Conservation (phyloP, 1,139 yeast species). For the Pichia sp. region DNA sequence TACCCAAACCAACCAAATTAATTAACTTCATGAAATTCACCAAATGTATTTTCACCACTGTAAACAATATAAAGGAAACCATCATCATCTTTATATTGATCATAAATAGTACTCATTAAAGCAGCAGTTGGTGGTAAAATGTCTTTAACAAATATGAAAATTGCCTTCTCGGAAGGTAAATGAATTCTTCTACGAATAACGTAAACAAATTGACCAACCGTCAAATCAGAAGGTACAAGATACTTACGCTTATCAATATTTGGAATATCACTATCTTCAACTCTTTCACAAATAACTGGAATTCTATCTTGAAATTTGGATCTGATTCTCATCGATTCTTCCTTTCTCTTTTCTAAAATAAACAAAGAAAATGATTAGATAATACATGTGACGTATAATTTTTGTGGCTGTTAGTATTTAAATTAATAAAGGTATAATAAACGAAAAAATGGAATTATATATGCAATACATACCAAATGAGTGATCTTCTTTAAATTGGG, state of each 20-base stretch:
- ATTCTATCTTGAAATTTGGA: constrained; percentile 87
- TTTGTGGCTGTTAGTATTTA: constrained; percentile 1
- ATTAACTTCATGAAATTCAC: constrained; percentile 32
- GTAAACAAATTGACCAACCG: constrained; percentile 96
- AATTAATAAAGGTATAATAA: neutral
- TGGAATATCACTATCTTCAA: constrained; percentile 92
- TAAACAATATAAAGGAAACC: constrained; percentile 93
- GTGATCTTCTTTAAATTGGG: constrained; percentile 89
- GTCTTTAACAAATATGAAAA: constrained; percentile 92
- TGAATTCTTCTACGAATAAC: constrained; percentile 94
- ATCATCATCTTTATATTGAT: constrained; percentile 95
- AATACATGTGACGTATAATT: constrained; percentile 9
- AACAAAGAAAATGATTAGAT: constrained; percentile 4
- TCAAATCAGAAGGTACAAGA: constrained; percentile 90
- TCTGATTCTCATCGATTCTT: constrained; percentile 88
- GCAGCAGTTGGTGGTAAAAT: constrained; percentile 98
- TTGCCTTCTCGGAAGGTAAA: constrained; percentile 95
- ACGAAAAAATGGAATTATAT: neutral
- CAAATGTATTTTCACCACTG: constrained; percentile 82
- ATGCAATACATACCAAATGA: constrained; percentile 58
- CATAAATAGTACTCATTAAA: constrained; percentile 87
- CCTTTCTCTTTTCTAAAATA: constrained; percentile 78
- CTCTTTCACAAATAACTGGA: constrained; percentile 96
- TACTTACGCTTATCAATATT: constrained; percentile 96
- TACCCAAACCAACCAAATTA: neutral